Evolutionary conservation across 768 basidiomycete species (phyloP).

Genomic region (Kwoniella bestiolae): DNA sequence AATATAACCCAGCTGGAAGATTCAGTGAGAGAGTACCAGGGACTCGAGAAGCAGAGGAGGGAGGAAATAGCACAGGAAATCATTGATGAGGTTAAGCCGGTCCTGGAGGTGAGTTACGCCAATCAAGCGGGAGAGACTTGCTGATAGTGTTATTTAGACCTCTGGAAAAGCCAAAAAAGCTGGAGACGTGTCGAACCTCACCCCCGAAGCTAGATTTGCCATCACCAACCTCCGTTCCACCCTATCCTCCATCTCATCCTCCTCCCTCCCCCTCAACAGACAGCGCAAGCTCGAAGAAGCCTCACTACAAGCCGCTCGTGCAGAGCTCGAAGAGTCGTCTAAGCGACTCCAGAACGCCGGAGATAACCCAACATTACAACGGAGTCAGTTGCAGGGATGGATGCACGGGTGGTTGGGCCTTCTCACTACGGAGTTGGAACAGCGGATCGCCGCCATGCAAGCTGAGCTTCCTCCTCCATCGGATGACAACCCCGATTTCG

Average conservation of each 20-base stretch:
- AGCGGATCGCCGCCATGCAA: slow-evolving; percentile 35
- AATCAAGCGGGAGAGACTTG: neutral
- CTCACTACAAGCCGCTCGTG: slow-evolving; percentile 48
- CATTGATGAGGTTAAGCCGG: slow-evolving; percentile 46
- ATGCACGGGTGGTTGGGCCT: slow-evolving; percentile 49
- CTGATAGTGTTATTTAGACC: neutral
- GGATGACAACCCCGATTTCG: slow-evolving; percentile 21
- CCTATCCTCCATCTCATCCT: slow-evolving; percentile 60
- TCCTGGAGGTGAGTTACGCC: slow-evolving; percentile 34
- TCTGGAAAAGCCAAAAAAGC: slow-evolving; percentile 23
- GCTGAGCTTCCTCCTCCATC: slow-evolving; percentile 14
- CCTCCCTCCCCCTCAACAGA: slow-evolving; percentile 38
- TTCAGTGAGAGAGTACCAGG: slow-evolving; percentile 30
- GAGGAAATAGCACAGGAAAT: slow-evolving; percentile 30
- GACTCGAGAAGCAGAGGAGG: slow-evolving; percentile 34
- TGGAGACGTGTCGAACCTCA: neutral
- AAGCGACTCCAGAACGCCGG: slow-evolving; percentile 26
- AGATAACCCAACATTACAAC: slow-evolving; percentile 30
- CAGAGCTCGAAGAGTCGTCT: slow-evolving; percentile 47
- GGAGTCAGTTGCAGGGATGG: slow-evolving; percentile 50
- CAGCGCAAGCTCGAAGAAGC: slow-evolving; percentile 50
- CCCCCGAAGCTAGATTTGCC: slow-evolving; percentile 41
- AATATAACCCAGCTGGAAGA: slow-evolving; percentile 27
- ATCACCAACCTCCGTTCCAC: slow-evolving; percentile 52
- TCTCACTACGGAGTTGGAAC: slow-evolving; percentile 31